These are phyloP conservation scores for Tetrapisispora namnaoensis DNA, from an alignment of 805 yeast genomes.

Conservation along the genomic window DNA sequence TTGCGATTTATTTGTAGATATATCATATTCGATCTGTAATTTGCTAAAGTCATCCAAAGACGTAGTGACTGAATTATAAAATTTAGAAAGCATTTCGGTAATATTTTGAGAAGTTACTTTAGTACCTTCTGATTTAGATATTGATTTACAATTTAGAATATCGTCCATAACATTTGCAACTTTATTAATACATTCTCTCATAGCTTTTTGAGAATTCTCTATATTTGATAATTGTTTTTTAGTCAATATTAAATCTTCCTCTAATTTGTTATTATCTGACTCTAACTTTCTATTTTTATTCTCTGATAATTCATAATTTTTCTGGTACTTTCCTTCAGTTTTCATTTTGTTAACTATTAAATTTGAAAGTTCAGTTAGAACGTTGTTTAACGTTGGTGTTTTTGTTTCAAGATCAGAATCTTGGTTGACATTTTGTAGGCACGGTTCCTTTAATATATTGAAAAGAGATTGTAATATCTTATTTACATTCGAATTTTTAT, in stretches of 20 bases:
- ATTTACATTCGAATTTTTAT: conserved; percentile 2
- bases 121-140: not conserved
- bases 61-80: not conserved
- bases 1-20: not conserved
- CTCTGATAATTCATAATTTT: not conserved
- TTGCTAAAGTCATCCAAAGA: not conserved
- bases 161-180: not conserved
- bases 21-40: not conserved
- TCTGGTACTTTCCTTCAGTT: not conserved
- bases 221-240: not conserved
- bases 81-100: not conserved
- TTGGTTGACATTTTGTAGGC: not conserved
- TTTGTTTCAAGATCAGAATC: not conserved
- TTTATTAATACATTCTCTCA: not conserved
- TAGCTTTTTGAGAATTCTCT: not conserved
- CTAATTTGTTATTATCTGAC: not conserved
- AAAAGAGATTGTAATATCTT: not conserved
- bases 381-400: not conserved
- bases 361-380: not conserved
- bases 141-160: not conserved
- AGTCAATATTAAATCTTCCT: not conserved
- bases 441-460: not conserved
- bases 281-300: not conserved
- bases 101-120: not conserved
- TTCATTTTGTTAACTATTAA: not conserved